phyloP scores from a whole-genome alignment of 805 yeast genomes.

The Kodamaea kaohsiungensis region DNA sequence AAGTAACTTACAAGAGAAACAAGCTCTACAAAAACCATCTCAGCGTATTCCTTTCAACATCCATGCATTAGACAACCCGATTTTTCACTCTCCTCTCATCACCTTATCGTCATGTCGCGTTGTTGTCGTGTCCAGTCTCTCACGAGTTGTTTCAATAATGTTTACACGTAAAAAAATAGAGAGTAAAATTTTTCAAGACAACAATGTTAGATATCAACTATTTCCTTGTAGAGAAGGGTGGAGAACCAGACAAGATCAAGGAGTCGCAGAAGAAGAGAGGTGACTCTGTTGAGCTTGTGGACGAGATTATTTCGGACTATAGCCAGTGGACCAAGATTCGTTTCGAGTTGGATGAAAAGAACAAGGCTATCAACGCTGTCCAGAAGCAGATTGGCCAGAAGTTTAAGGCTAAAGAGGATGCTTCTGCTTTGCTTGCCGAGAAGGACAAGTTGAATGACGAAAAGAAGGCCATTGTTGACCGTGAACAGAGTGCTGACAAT shows the following conservation, averaged over 20 bases:
- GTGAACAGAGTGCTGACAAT: slow-evolving; percentile 79
- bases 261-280: slow-evolving; percentile 93
- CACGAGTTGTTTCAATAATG: not conserved
- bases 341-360: slow-evolving; percentile 85
- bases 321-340: slow-evolving; percentile 83
- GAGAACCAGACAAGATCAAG: slow-evolving; percentile 86
- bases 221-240: slow-evolving; percentile 96
- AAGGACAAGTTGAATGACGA: slow-evolving; percentile 73
- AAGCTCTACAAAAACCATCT: no score
- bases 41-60: no score
- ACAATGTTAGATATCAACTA: slow-evolving; percentile 87
- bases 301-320: slow-evolving; percentile 89
- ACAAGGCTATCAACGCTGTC: slow-evolving; percentile 83
- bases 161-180: slow-evolving; percentile 3
- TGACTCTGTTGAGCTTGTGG: slow-evolving; percentile 91
- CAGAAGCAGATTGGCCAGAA: slow-evolving; percentile 93
- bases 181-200: slow-evolving; percentile 4
- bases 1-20: no score
- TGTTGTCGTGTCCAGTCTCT: not conserved
- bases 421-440: slow-evolving; percentile 74
- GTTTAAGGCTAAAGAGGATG: slow-evolving; percentile 94
- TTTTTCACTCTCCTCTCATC: not conserved
- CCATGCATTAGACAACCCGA: not conserved
- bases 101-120: not conserved
- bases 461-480: slow-evolving; percentile 63